Conservation (phyloP, 108 stramenopile species). For the Stephanodiscus triporus region DNA sequence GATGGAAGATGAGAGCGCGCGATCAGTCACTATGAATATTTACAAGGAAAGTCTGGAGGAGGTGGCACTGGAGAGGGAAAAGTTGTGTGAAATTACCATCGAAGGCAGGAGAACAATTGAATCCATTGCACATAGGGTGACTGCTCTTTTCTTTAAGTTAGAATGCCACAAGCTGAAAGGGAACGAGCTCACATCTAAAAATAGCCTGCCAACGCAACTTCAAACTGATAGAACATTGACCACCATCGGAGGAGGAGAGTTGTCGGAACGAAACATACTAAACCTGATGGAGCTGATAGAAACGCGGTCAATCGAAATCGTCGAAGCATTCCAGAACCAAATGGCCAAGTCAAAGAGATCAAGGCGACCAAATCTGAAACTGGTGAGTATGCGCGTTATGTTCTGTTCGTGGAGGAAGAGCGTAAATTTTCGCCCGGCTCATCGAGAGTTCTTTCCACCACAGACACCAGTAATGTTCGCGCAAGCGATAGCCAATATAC, state of each 20-base stretch:
- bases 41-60: constrained; percentile 50
- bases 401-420: background rate
- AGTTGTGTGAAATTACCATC: constrained; percentile 38
- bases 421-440: background rate
- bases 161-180: constrained; percentile 63
- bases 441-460: background rate
- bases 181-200: constrained; percentile 14
- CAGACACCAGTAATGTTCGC: constrained; percentile 46
- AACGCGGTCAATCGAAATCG: constrained; percentile 66
- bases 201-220: constrained; percentile 18
- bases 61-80: constrained; percentile 51
- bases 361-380: constrained; percentile 34
- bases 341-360: constrained; percentile 7
- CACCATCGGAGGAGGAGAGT: constrained; percentile 57
- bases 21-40: constrained; percentile 48
- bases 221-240: constrained; percentile 51
- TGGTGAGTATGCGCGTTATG: constrained; percentile 33
- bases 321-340: constrained; percentile 41
- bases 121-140: constrained; percentile 65
- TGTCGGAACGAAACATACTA: constrained; percentile 70
- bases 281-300: constrained; percentile 76
- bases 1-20: constrained; percentile 53
- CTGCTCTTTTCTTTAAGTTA: constrained; percentile 70
- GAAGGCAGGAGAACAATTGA: constrained; percentile 60
- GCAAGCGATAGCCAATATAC: constrained; percentile 29